A percentile compares a stretch with the other conserved stretches of the same genome.
Evolutionary conservation across 1,284 basidiomycete species (phyloP).

Genomic region (Hypsizygus ulmarius): DNA sequence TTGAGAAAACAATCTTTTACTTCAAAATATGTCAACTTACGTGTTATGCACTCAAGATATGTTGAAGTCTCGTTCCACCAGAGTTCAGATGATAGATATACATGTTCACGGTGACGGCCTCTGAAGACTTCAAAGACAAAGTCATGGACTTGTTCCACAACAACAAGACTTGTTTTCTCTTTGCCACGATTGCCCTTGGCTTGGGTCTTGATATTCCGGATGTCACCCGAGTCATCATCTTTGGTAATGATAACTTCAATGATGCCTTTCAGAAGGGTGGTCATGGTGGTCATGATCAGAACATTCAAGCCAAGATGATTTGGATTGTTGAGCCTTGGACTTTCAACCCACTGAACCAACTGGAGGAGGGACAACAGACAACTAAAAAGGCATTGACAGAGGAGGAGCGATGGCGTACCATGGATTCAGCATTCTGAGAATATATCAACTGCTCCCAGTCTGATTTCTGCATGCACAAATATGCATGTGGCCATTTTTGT

Average conservation of each 20-base stretch:
- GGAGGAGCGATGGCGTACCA: constrained; percentile 1
- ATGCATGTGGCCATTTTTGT: constrained; percentile 13
- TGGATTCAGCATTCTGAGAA: constrained; percentile 4
- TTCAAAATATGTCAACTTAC: constrained; percentile 6
- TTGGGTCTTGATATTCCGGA: constrained; percentile 14
- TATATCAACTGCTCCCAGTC: no score
- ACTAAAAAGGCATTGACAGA: constrained; percentile 6
- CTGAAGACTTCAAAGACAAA: constrained; percentile 10
- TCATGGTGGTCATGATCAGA: constrained; percentile 1
- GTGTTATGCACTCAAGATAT: not conserved
- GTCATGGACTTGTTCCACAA: not conserved
- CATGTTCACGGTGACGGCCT: constrained; percentile 11
- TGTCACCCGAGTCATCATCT: constrained; percentile 5
- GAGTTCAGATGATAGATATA: constrained; percentile 5
- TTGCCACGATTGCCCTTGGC: constrained; percentile 13
- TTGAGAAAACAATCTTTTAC: constrained; percentile 12
- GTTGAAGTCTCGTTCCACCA: not conserved
- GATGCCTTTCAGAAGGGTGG: no score
- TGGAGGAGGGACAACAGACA: not conserved
- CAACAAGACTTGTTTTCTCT: not conserved
- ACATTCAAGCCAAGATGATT: constrained; percentile 9
- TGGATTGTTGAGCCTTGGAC: constrained; percentile 15
- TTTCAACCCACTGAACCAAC: not conserved
- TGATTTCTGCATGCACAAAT: constrained; percentile 7
- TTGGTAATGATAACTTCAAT: no score